These are phyloP conservation scores for Cryptosporidium muris DNA, from an alignment of 169 alveolate species.

Conservation along the genomic window DNA sequence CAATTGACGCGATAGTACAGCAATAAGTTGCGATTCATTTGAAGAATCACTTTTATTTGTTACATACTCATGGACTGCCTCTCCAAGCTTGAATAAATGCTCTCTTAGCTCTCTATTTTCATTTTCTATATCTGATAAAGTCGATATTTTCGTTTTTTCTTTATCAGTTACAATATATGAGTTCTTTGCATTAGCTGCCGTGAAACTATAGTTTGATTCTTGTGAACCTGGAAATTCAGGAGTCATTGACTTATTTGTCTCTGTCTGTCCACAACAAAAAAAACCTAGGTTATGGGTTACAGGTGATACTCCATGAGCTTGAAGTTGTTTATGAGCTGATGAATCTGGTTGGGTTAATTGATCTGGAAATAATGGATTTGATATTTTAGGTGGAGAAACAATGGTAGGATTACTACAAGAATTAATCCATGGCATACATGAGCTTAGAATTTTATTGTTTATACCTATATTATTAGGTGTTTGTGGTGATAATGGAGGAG, in stretches of 20 bases:
- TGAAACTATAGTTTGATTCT: conserved; percentile 51
- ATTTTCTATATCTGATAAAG: conserved; percentile 17
- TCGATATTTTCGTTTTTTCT: not conserved
- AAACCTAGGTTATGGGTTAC: not conserved
- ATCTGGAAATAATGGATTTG: no score
- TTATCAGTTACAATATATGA: not conserved
- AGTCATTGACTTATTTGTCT: conserved; percentile 30
- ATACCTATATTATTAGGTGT: conserved; percentile 40
- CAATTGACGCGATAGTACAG: conserved; percentile 40
- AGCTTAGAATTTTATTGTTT: conserved; percentile 22
- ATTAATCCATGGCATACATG: conserved; percentile 65
- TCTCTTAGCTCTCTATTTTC: conserved; percentile 68
- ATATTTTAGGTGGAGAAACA: no score
- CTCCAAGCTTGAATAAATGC: conserved; percentile 46
- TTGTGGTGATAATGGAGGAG: conserved; percentile 57
- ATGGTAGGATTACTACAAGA: conserved; percentile 1
- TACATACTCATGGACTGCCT: conserved; percentile 68
- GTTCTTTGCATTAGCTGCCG: conserved; percentile 7
- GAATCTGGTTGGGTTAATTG: conserved; percentile 18
- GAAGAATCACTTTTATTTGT: conserved; percentile 28
- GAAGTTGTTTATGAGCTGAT: not conserved
- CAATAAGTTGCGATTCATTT: conserved; percentile 64
- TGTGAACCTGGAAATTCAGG: conserved; percentile 68
- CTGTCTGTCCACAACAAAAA: conserved; percentile 15
- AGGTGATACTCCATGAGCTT: conserved; percentile 3